Evolutionary conservation across 352 stramenopile species (phyloP).

Genomic region (Globisporangium perplexum): DNA sequence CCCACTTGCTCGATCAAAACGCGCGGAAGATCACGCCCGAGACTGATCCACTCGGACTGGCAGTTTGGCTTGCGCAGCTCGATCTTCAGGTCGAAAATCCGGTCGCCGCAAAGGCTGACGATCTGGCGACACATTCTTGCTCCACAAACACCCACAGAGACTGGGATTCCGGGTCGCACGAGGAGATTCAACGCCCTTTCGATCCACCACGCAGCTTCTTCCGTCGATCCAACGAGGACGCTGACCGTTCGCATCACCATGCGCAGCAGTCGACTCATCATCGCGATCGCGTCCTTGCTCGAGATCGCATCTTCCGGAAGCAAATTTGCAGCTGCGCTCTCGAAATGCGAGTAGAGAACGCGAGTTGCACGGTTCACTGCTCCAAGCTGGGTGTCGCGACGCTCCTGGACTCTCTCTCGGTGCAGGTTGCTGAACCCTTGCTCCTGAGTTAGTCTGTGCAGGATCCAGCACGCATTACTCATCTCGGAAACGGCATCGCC

Average conservation of each 20-base stretch:
- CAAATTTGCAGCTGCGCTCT: not conserved
- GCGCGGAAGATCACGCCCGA: constrained; percentile 23
- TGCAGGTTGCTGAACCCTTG: constrained; percentile 2
- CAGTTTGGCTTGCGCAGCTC: constrained; percentile 1
- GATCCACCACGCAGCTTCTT: constrained; percentile 13
- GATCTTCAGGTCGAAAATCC: constrained; percentile 10
- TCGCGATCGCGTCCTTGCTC: not conserved
- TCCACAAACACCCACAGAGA: constrained; percentile 6
- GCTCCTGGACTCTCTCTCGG: not conserved
- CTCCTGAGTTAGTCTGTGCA: constrained; percentile 11
- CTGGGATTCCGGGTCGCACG: constrained; percentile 1
- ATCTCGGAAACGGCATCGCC: constrained; percentile 1
- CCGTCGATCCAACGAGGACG: not conserved
- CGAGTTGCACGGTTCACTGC: not conserved
- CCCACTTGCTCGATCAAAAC: constrained; percentile 31
- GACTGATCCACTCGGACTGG: constrained; percentile 1
- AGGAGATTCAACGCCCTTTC: constrained; percentile 6
- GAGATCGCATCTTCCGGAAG: too few species aligned
- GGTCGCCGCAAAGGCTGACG: constrained; percentile 9
- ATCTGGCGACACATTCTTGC: constrained; percentile 10
- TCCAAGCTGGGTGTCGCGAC: not conserved
- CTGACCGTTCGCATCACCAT: constrained; percentile 8
- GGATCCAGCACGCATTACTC: constrained; percentile 11
- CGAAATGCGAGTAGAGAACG: constrained; percentile 7
- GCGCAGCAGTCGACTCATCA: constrained; percentile 9